Percentiles rank a stretch among this genome's conserved stretches.
Conservation (phyloP, 2,329 filamentous ascomycete genomes). For the Alternaria solani region DNA sequence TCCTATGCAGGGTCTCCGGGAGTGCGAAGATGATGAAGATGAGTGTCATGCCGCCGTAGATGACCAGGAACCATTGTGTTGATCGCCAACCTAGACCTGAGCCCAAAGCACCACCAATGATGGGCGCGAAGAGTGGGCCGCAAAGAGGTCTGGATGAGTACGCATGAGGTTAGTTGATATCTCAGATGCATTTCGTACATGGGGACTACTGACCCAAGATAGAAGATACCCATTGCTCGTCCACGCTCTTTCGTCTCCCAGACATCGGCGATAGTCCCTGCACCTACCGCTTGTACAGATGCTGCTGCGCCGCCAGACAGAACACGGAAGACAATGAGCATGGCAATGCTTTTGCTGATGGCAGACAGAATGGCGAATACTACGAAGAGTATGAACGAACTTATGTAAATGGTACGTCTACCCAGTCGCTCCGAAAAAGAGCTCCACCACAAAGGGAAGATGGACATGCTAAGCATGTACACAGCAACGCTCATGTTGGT, state of each 20-base stretch:
- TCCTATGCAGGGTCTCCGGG: conserved; percentile 43
- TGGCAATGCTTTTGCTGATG: conserved; percentile 46
- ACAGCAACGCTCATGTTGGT: conserved; percentile 53
- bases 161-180: background rate
- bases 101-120: conserved; percentile 49
- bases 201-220: conserved; percentile 33
- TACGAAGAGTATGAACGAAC: conserved; percentile 46
- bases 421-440: conserved; percentile 50
- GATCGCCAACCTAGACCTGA: conserved; percentile 48
- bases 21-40: conserved; percentile 45
- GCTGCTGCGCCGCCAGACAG: conserved; percentile 50
- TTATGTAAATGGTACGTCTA: conserved; percentile 48
- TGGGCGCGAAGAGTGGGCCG: conserved; percentile 50
- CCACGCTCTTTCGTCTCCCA: conserved; percentile 51
- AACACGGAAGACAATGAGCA: conserved; percentile 49
- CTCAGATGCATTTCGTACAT: background rate
- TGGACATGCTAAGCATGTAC: conserved; percentile 54
- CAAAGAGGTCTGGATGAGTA: conserved; percentile 36
- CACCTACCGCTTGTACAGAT: conserved; percentile 50
- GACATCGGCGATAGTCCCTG: conserved; percentile 50
- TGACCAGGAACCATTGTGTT: conserved; percentile 52
- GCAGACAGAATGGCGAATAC: conserved; percentile 46
- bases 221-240: conserved; percentile 51
- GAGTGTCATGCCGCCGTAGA: conserved; percentile 47
- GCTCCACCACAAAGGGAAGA: conserved; percentile 54